A percentile compares a stretch with the other conserved stretches of the same genome.
Evolutionary conservation across 2,329 filamentous ascomycete species (phyloP).

Genomic region (Juglanconis juglandina): DNA sequence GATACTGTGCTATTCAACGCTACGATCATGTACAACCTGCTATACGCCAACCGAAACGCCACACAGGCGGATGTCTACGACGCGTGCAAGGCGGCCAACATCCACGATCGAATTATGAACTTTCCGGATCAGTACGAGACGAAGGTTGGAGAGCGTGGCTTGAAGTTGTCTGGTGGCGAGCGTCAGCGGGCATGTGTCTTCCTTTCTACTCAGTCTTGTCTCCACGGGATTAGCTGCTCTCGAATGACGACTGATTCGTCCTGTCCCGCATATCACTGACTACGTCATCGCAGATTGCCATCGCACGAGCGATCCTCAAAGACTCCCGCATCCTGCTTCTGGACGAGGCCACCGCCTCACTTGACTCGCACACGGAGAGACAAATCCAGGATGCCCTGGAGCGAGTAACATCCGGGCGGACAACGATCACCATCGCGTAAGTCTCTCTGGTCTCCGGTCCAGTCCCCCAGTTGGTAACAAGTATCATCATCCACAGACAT

Average conservation of each 20-base stretch:
- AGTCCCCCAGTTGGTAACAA: background rate
- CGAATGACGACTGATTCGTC: no score
- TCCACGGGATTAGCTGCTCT: background rate
- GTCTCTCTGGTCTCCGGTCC: conserved; percentile 14
- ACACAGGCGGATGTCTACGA: conserved; percentile 78
- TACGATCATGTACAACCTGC: conserved; percentile 89
- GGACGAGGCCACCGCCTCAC: conserved; percentile 86
- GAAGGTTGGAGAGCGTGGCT: conserved; percentile 84
- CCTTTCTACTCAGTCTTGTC: background rate
- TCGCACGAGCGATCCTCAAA: conserved; percentile 89
- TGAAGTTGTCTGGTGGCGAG: conserved; percentile 84
- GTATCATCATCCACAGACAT: conserved; percentile 36
- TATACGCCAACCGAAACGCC: conserved; percentile 78
- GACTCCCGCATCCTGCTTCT: conserved; percentile 88
- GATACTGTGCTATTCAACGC: conserved; percentile 94
- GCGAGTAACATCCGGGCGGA: conserved; percentile 37
- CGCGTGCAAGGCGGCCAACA: conserved; percentile 82
- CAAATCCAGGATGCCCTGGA: conserved; percentile 68
- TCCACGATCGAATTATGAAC: conserved; percentile 85
- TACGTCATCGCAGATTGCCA: conserved; percentile 53
- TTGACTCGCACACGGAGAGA: conserved; percentile 89
- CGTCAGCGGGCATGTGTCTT: conserved; percentile 66
- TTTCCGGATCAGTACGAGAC: conserved; percentile 88
- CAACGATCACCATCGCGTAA: conserved; percentile 51
- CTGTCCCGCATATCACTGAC: background rate